A percentile compares a stretch with the other conserved stretches of the same genome.
phyloP scores from a whole-genome alignment of 352 stramenopile species.

The Saprolegnia diclina region DNA sequence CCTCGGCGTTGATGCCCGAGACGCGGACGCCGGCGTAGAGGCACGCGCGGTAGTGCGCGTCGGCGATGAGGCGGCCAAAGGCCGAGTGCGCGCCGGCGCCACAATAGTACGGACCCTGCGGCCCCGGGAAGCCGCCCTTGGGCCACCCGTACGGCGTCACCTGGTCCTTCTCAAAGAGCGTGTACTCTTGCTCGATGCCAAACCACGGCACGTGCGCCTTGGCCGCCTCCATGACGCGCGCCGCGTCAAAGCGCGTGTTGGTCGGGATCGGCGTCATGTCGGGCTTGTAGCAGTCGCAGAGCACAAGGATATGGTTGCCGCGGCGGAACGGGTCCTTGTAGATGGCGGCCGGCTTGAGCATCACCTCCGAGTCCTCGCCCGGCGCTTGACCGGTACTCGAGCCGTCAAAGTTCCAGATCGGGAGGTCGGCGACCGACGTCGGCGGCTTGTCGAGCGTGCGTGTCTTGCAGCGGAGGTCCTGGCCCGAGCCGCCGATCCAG shows the following conservation, averaged over 20 bases:
- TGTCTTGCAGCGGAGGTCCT: conserved; percentile 92
- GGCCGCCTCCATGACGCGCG: conserved; percentile 63
- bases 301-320: conserved; percentile 87
- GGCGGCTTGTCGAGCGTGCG: conserved; percentile 80
- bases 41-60: conserved; percentile 93
- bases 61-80: conserved; percentile 92
- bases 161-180: conserved; percentile 84
- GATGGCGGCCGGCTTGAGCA: conserved; percentile 88
- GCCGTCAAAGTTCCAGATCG: conserved; percentile 97
- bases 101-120: conserved; percentile 92
- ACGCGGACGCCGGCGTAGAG: conserved; percentile 94
- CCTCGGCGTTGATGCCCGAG: conserved; percentile 96
- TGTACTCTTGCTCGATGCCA: conserved; percentile 98
- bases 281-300: conserved; percentile 96
- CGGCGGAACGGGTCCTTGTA: conserved; percentile 92
- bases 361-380: conserved; percentile 95
- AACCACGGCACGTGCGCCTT: conserved; percentile 84
- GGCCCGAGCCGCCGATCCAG: conserved; percentile 91
- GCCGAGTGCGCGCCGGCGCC: conserved; percentile 93
- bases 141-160: conserved; percentile 90
- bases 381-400: conserved; percentile 95
- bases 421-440: conserved; percentile 71
- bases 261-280: conserved; percentile 87
- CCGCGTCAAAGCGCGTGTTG: conserved; percentile 84
- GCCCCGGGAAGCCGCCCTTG: conserved; percentile 82